These are phyloP conservation scores for Monsonia emarginata DNA, from an alignment of 441 rosid genomes.

Conservation along the genomic window DNA sequence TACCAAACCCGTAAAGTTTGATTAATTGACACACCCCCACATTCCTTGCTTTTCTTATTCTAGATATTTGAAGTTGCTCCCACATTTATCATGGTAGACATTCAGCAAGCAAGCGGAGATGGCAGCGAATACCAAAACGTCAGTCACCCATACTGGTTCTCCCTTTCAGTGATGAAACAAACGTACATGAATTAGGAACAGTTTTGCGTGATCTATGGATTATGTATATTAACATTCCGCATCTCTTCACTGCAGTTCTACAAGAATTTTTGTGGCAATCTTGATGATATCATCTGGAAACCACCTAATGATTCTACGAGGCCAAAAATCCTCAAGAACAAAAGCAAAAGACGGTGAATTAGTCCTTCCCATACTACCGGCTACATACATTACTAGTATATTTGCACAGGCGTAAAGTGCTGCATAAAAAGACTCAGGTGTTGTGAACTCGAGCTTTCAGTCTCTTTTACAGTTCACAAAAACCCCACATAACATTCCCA, in stretches of 20 bases:
- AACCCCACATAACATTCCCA: no score
- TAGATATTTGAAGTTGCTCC: constrained; percentile 93
- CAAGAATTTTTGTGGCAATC: constrained; percentile 66
- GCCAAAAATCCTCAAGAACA: constrained; percentile 44
- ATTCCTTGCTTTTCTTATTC: background rate
- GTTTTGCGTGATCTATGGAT: background rate
- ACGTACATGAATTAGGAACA: background rate
- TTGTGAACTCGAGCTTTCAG: background rate
- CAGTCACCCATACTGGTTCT: constrained; percentile 2
- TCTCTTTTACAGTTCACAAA: no score
- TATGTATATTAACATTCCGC: background rate
- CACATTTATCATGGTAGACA: constrained; percentile 70
- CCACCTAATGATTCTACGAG: constrained; percentile 53
- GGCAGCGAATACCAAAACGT: constrained; percentile 72
- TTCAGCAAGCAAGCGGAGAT: constrained; percentile 79
- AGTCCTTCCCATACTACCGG: background rate
- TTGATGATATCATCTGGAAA: constrained; percentile 85
- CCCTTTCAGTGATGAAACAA: no score
- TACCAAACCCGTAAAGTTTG: background rate
- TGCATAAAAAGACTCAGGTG: background rate
- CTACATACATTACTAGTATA: background rate
- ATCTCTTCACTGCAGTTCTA: constrained; percentile 51
- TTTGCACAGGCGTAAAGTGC: background rate
- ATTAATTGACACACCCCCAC: background rate
- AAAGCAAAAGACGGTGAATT: constrained; percentile 51